Evolutionary conservation across 2,329 filamentous ascomycete species (phyloP).

Genomic region (Rhinocladiella similis): DNA sequence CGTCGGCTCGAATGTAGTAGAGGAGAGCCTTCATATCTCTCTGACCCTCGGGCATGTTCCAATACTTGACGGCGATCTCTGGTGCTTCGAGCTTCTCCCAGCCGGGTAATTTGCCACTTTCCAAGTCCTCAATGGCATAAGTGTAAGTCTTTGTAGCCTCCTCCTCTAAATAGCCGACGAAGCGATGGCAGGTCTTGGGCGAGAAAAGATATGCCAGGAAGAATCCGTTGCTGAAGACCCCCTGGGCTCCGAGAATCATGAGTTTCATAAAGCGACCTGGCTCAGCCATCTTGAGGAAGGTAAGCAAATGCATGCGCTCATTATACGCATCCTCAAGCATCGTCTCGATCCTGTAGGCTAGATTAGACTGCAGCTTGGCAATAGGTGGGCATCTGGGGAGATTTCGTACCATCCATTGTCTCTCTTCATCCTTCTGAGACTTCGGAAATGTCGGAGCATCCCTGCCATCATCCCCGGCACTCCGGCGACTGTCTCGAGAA

Average conservation of each 20-base stretch:
- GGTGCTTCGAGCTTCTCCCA: slow-evolving; percentile 80
- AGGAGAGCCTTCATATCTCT: slow-evolving; percentile 83
- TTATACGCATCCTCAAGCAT: slow-evolving; percentile 89
- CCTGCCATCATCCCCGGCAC: slow-evolving; percentile 97
- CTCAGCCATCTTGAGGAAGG: slow-evolving; percentile 87
- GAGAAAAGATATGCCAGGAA: slow-evolving; percentile 87
- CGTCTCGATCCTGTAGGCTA: slow-evolving; percentile 73
- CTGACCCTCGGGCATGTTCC: slow-evolving; percentile 85
- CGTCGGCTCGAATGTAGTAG: slow-evolving; percentile 85
- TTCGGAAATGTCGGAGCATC: slow-evolving; percentile 86
- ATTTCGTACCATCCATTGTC: slow-evolving; percentile 78
- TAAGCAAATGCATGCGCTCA: slow-evolving; percentile 89
- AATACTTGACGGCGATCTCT: slow-evolving; percentile 87
- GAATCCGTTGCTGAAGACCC: slow-evolving; percentile 93
- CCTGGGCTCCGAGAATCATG: slow-evolving; percentile 89
- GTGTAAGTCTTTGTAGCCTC: slow-evolving; percentile 97
- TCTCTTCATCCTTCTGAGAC: slow-evolving; percentile 78
- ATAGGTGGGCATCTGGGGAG: no score
- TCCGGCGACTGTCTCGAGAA: slow-evolving; percentile 90
- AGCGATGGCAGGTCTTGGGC: slow-evolving; percentile 86
- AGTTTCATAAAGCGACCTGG: slow-evolving; percentile 87
- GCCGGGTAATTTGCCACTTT: slow-evolving; percentile 76
- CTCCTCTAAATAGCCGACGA: slow-evolving; percentile 96
- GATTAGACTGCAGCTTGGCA: background rate
- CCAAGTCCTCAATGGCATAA: slow-evolving; percentile 81